Evolutionary conservation across 768 basidiomycete species (phyloP).

Genomic region (Tulasnella sp.): DNA sequence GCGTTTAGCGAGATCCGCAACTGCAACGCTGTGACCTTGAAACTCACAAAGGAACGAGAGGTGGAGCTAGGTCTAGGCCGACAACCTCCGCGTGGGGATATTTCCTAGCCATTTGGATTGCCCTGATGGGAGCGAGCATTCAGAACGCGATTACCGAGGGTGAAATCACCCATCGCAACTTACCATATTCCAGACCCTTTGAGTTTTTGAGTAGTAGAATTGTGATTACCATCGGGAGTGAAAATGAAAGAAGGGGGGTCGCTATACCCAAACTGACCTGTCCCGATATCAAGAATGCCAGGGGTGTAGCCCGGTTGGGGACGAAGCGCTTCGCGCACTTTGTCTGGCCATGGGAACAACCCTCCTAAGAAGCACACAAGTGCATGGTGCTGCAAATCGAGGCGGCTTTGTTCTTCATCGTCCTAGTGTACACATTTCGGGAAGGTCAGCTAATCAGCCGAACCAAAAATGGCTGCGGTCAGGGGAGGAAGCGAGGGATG

Average conservation of each 20-base stretch:
- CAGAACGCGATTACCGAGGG: neutral
- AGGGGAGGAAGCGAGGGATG: neutral
- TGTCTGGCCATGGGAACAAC: conserved; percentile 6
- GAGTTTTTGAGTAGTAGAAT: neutral
- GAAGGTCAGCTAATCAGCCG: neutral
- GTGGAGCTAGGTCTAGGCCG: conserved; percentile 14
- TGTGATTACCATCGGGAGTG: neutral
- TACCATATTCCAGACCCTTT: neutral
- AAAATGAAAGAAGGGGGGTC: neutral
- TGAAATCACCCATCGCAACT: neutral
- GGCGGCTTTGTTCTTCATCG: conserved; percentile 12
- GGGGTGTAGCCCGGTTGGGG: neutral
- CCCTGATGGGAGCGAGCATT: neutral
- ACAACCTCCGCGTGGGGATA: conserved; percentile 18
- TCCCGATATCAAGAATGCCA: conserved; percentile 15
- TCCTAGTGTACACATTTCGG: conserved; percentile 1
- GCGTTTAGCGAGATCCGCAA: neutral
- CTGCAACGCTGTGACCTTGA: neutral
- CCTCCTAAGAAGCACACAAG: conserved; percentile 5
- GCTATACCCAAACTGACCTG: conserved; percentile 1
- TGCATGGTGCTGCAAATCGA: conserved; percentile 11
- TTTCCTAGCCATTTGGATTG: conserved; percentile 6
- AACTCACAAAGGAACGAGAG: conserved; percentile 7
- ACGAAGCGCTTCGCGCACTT: neutral
- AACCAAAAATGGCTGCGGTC: neutral